Base-by-base conservation (phyloP, 345 rosid species). In the Lepidium aucheri region DNA sequence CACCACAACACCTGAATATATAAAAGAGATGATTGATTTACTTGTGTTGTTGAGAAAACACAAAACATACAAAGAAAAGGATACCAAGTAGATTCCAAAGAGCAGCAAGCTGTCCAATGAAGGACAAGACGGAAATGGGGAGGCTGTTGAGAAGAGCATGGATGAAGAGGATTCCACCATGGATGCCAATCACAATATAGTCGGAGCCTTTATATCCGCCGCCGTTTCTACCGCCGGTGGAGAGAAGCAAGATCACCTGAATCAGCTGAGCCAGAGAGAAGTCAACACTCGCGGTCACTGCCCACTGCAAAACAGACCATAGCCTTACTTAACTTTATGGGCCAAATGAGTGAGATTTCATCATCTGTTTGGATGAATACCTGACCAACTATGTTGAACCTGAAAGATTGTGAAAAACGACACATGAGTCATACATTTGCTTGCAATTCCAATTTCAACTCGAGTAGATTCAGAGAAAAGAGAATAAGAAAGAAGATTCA, bases 331-430 rank as follows among this genome's bases (percentile, higher is more conserved):
- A 24, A 24, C 4, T 24, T 24, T 24, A 24, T 24, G 26, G 26
- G 26, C 0, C 32, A 28, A 28, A 28, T 28, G 32, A 28, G 32
- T 28, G 32, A 5, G 32, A 28, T 28, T 7, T 28, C 32, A 28
- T 28, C 32, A 28, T 4, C 26, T 24, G 52, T 30, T 45, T 28
- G 24, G 55, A 56, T 5, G 24, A 32, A 22, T 7, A 63, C 15
- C 42, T 46, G 97, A 69, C 99, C 97, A 56, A 93, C 95, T 57
- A 93, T 90, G 81, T 90, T 93, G 81, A 88, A 93, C 99, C 98
- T 90, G 96, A 80, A 81, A 60, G 18, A 56, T 63, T 41, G 8
- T 53, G 34, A 64, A 42, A 11, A 58, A 12, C 8, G 10, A 50
- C 4, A 16, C 7, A 24, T 8, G 58, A 32, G 72, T 81, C 43